Base-by-base conservation (phyloP, 2,329 filamentous ascomycete genomes). In the Pseudogymnoascus sp. region DNA sequence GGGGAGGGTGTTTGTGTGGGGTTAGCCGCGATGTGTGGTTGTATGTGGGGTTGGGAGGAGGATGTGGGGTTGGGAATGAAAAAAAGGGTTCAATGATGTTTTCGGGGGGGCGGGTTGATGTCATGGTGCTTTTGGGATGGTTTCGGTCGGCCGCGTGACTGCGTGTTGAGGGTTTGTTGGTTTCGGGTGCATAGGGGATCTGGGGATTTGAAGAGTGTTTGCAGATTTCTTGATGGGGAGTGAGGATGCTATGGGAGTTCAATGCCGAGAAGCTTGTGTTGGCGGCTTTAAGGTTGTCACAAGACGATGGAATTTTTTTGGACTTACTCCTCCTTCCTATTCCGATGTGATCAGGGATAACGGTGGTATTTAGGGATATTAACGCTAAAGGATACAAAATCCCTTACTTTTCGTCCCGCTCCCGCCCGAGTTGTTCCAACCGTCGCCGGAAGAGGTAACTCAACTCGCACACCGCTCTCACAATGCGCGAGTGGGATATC, bases 121-220 rank as follows among this genome's bases (percentile, higher is more conserved):
- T 53, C 46, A 53, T 53, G 8, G 46, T 5, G 23, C 21, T 28
- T 25, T 49, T 28, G 43, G 43, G 43, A 49, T 31, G 46, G 46
- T 53, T 53, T 53, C 46, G 46, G 46, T 28, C n/a, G n/a, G 46
- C 46, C 46, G 23, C 25, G 46, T 53, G 46, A 53, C 46, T 53
- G 46, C 5, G 25, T 31, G 23, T 9, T 53, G 18, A 5, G 14
- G 14, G 16, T 12, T 12, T 25, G 23, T 49, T 49, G 43, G 3
- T n/a, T 28, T 14, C 43, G 43, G 43, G 23, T 49, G 21, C 11
- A 25, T 28, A 11, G 46, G 25, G 9, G 23, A 25, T 25, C 18
- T 38, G 36, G 9, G 14, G n/a, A n/a, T 38, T 38, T 28, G 46
- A n/a, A 25, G 14, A 53, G 25, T 53, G 46, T 31, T 53, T 53